Percentiles rank a stretch among this genome's conserved stretches.
Conservation (phyloP, 2,329 filamentous ascomycete species). For the Fusarium sp. region DNA sequence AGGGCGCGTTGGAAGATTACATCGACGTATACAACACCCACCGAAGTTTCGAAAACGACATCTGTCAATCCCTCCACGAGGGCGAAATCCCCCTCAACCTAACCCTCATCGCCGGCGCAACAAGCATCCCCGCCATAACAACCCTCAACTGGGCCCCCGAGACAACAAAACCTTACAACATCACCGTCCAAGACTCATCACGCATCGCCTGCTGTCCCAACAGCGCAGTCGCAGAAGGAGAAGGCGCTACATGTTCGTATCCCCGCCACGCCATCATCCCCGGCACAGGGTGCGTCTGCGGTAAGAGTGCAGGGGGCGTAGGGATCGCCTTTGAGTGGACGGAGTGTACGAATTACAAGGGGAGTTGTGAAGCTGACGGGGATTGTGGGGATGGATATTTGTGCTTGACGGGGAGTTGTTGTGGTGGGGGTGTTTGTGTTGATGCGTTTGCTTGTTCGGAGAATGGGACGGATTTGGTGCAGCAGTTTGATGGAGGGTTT, state of each 20-base stretch:
- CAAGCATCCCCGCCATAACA: constrained; percentile 41
- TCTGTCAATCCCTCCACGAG: constrained; percentile 47
- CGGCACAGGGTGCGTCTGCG: constrained; percentile 47
- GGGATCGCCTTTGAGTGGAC: constrained; percentile 46
- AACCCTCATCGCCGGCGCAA: constrained; percentile 45
- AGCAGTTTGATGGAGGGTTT: constrained; percentile 13
- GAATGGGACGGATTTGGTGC: constrained; percentile 43
- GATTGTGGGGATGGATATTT: constrained; percentile 39
- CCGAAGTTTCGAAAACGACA: constrained; percentile 44
- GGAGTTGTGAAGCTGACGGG: constrained; percentile 40
- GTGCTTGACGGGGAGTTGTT: constrained; percentile 49
- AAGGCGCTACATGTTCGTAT: constrained; percentile 42
- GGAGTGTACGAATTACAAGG: constrained; percentile 47
- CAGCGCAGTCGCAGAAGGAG: constrained; percentile 34
- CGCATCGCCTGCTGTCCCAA: constrained; percentile 46
- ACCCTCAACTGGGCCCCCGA: constrained; percentile 44
- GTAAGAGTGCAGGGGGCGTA: constrained; percentile 37
- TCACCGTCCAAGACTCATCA: constrained; percentile 47
- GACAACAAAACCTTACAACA: constrained; percentile 38
- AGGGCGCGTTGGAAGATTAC: constrained; percentile 43
- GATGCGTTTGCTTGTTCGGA: constrained; percentile 49
- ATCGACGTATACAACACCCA: constrained; percentile 44
- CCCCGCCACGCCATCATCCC: constrained; percentile 43
- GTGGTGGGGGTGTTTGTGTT: constrained; percentile 47
- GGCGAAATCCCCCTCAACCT: constrained; percentile 45